Base-by-base conservation (phyloP, 2,329 filamentous ascomycete species). In the Xylaria multiplex region DNA sequence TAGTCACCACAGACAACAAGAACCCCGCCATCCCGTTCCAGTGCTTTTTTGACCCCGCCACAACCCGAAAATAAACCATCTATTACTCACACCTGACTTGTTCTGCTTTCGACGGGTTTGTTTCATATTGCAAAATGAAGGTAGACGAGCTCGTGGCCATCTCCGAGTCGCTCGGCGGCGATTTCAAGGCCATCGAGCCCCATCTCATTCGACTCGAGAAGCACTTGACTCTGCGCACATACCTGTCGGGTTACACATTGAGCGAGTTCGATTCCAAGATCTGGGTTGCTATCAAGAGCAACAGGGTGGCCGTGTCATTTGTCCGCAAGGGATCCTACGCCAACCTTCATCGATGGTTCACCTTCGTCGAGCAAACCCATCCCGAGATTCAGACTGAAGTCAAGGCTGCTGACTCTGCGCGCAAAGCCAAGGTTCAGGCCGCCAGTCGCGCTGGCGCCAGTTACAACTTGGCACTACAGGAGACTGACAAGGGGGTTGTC, bases 311-410 rank as follows among this genome's bases (percentile, higher is more conserved):
- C 19, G 86, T 91, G 71, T 89, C 92, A 3, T 92, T 92, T 72
- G 85, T 97, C 73, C 92, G 92, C 81, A 92, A 93, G 80, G 91
- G 90, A 50, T 82, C 88, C 32, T 88, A 95, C 72, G 83, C 86
- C 65, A 97, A 96, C 79, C 79, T 97, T 67, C 87, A 88, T 60
- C 88, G 95, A 71, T 98, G 95, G 95, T 97, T 94, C 80, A 86
- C 84, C 74, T 97, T 91, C 78, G 84, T 98, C 71, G 93, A 97
- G 79, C 88, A 92, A 73, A 88, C 86, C 43, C 91, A 94, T 79
- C 91, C 91, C 16, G 92, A 93, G 84, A 87, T 93, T 65, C 85
- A 90, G 75, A 81, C 84, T 70, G 90, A 91, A 64, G 84, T 93
- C 71, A 93, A 93, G 76, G 83, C 85, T 11, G 84, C 91, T 74